Base-by-base conservation (phyloP, 176 grass and related monocot species). In the Olyra latifolia region DNA sequence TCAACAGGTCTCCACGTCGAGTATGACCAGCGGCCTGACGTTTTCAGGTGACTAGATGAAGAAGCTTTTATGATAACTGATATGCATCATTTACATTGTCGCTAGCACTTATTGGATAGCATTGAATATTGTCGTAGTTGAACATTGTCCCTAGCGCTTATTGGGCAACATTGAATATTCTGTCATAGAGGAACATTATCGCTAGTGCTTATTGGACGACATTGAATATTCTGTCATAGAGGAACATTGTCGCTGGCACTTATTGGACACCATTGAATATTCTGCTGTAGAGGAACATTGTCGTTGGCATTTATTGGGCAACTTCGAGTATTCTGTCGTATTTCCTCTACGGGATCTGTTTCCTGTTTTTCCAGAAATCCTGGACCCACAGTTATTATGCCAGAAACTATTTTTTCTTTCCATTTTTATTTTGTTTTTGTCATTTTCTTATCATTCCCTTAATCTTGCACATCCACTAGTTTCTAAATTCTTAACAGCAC, bases 1-100 rank as follows among this genome's bases (percentile, higher is more conserved):
- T 42, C 82, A 32, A 89, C 90, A 43, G 90, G 93, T n/a, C 45
- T 66, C 25, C 97, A 99, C 52, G 91, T 99, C 32, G 85, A 93
- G n/a, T 99, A 99, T 80, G 97, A 99, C 78, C 97, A 99, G 82
- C 86, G 89, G 10, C 93, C 97, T 76, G 97, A 99, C 82, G 93
- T 99, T 86, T 99, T 96, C 91, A 99, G 97, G 97, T 99, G 49
- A 82, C 24, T 35, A 54, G 30, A 90, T 78, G 50, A n/a, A 72
- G 43, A n/a, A 72, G 43, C 32, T 20, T 77, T 69, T 61, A 73
- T 74, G 28, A 79, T 44, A 80, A 57, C 39, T 27, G 14, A 22
- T 74, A 44, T 44, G 77, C 60, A 68, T 58, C 52, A 63, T 78
- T 85, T 82, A 44, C 8, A 17, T 57, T 84, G 67, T 35, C 1